A percentile compares a stretch with the other conserved stretches of the same genome.
Conservation (phyloP, 148 eudicot species). For the Rhododendron griersonianum region DNA sequence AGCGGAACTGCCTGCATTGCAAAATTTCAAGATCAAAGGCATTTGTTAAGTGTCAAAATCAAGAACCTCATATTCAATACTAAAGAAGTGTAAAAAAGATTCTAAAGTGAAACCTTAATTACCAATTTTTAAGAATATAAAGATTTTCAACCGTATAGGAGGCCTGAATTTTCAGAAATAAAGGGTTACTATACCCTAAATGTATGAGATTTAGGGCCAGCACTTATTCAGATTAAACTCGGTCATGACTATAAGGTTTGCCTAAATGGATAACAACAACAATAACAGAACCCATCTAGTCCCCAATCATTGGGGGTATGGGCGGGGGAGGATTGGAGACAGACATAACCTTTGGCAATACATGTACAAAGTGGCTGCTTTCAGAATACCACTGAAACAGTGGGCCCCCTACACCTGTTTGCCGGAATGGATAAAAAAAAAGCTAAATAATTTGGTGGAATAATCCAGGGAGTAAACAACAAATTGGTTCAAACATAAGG, state of each 20-base stretch:
- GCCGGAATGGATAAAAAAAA: background rate
- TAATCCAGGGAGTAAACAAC: background rate
- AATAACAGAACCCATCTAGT: too few species aligned
- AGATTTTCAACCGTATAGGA: background rate
- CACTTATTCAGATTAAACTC: background rate
- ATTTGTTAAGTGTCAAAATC: background rate
- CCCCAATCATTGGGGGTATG: too few species aligned
- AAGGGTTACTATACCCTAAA: background rate
- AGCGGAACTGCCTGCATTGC: conserved; percentile 87
- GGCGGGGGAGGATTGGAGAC: too few species aligned
- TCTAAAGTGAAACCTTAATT: background rate
- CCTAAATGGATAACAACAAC: background rate
- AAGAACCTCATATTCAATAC: background rate
- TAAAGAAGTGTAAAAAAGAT: background rate
- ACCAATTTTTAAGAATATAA: background rate
- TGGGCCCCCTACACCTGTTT: background rate
- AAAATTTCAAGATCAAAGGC: background rate
- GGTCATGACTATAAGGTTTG: background rate
- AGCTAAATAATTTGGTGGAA: background rate
- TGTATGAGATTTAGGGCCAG: background rate
- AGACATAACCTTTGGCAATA: too few species aligned
- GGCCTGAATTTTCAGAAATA: background rate
- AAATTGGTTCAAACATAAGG: background rate
- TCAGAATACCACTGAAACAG: too few species aligned
- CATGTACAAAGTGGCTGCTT: too few species aligned